Evolutionary conservation across 2,329 filamentous ascomycete species (phyloP).

Genomic region (Colletotrichum trifolii): DNA sequence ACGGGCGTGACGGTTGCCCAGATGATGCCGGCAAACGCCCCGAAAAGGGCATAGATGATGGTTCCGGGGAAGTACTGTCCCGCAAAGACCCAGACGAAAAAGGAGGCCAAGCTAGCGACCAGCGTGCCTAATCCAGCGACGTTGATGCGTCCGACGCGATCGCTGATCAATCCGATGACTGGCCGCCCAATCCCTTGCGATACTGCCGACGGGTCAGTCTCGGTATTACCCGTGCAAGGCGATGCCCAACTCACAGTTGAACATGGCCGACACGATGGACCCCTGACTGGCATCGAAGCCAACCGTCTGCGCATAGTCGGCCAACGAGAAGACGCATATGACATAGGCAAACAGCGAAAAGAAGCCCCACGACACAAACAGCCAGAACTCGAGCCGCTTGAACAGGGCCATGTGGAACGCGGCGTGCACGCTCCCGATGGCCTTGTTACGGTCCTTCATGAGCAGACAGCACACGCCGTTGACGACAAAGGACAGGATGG

Average conservation of each 20-base stretch:
- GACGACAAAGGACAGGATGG: slow-evolving; percentile 71
- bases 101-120: slow-evolving; percentile 70
- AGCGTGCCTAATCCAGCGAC: slow-evolving; percentile 75
- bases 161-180: slow-evolving; percentile 77
- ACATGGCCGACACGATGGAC: slow-evolving; percentile 76
- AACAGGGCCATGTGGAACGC: slow-evolving; percentile 75
- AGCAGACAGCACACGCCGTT: slow-evolving; percentile 73
- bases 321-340: slow-evolving; percentile 80
- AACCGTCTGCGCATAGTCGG: slow-evolving; percentile 77
- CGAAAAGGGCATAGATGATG: slow-evolving; percentile 77
- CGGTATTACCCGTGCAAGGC: not conserved
- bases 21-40: slow-evolving; percentile 76
- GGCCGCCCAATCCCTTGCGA: slow-evolving; percentile 76
- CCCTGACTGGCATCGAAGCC: slow-evolving; percentile 76
- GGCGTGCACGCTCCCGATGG: slow-evolving; percentile 73
- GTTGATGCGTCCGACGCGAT: slow-evolving; percentile 77
- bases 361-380: slow-evolving; percentile 75
- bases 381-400: slow-evolving; percentile 68
- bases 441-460: slow-evolving; percentile 77
- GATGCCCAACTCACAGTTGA: slow-evolving; percentile 67
- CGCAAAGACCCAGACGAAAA: slow-evolving; percentile 80
- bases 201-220: slow-evolving; percentile 45
- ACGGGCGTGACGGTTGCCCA: slow-evolving; percentile 78
- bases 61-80: slow-evolving; percentile 72
- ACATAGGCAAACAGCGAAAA: slow-evolving; percentile 80